Evolutionary conservation across 2,329 filamentous ascomycete species (phyloP), one percentile per base, ranked within the genome.

Genomic region (Colletotrichum sp.): DNA sequence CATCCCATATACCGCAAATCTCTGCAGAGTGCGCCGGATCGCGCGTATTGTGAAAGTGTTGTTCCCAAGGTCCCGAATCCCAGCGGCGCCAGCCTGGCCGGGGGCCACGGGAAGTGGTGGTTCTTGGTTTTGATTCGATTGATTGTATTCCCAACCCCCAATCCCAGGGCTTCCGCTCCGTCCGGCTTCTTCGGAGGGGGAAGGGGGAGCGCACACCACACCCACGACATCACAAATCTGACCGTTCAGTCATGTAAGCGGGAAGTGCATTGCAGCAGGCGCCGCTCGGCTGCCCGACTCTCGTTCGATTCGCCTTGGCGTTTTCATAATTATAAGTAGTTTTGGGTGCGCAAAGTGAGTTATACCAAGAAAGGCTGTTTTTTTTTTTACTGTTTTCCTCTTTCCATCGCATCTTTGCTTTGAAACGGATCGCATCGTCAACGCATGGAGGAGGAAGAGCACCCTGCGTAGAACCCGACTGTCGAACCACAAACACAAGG

Each of bases 151-250:
- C 44, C 44, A 49, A 21, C n/a, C 44, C 44, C 44, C 44, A 49
- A 49, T 49, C 26, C 70, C 73, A 69, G 18, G 63, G 59, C 65
- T 76, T 69, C 74, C 74, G 74, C 74, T 69, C 74, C 74, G 74
- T 66, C 70, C 74, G 74, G 74, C 74, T 60, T 74, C 70, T 74
- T 76, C 74, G 74, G 74, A 74, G 74, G 30, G 44, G 44, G 44
- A 74, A 65, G 30, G 44, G 44, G 44, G 39, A 44, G 18, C 39
- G 39, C 18, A 44, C 39, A 44, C 39, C 44, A 21, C 44, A 49
- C 44, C 34, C 55, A 65, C 64, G 44, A 52, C 57, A 18, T 16
- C 32, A 32, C 26, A 44, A 52, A 39, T 32, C 57, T 70, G 59
- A 70, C 62, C 49, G 59, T 72, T 72, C 26, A 73, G 39, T 44